Base-by-base conservation (phyloP, 2,329 filamentous ascomycete genomes). In the Incumbomyces delicatus region DNA sequence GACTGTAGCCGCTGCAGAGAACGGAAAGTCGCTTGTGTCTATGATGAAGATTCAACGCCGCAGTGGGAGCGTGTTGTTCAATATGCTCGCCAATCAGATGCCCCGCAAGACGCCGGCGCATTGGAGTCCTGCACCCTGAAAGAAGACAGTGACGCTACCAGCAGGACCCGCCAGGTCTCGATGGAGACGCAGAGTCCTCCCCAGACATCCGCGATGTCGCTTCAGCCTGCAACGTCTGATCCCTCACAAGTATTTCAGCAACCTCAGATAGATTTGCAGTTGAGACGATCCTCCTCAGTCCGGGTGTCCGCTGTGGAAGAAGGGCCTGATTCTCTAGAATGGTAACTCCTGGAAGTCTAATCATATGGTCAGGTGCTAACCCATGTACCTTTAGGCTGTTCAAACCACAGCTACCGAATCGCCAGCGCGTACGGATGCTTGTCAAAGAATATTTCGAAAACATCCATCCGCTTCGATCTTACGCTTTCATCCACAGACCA, bases 401-500 rank as follows among this genome's bases (percentile, higher is more conserved):
- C 22, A 45, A 38, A 30, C 17, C 20, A 14, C 42, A 45, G 17
- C 34, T 45, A 6, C 42, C 42, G 13, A 37, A 18, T 32, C 42
- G 42, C 10, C 42, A 45, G 22, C 42, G 42, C 5, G 27, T 45
- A 18, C 6, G 42, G 20, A 38, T 41, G 30, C 43, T 50, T 12
- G 48, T 54, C 27, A 54, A 59, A 34, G 50, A 55, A 32, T 60
- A 59, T 46, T 59, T 60, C 43, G 45, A 53, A 16, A 53, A 58
- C 32, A 53, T 60, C 13, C 58, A 60, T 20, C 56, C 58, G 1
- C 40, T 60, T 8, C 49, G 58, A 27, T 59, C 57, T 29, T 57
- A 54, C 50, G 56, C 52, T 2, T 60, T 60, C 38, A 51, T 59
- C 20, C 58, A 60, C 41, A 57, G 54, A n/a, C 58, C 58, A 3